Base-by-base conservation (phyloP, 2,329 filamentous ascomycete genomes). In the Cylindrodendrum hubeiense region DNA sequence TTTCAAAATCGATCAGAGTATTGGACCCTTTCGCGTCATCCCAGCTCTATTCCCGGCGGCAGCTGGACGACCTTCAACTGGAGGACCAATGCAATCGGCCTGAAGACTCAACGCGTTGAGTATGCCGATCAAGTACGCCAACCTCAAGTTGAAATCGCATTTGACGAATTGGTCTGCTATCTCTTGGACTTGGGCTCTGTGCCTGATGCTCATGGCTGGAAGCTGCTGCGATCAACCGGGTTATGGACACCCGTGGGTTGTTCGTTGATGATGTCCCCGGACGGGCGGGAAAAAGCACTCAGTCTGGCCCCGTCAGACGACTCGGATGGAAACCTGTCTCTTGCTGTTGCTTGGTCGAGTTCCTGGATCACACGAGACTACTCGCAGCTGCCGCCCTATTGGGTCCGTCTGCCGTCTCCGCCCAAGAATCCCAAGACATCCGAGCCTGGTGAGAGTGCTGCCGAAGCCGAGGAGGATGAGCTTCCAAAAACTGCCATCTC, bases 11-110 rank as follows among this genome's bases (percentile, higher is more conserved):
- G 85, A 13, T 77, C 81, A 0, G 82, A 87, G 54, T 91, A 91
- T 77, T 91, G 89, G 87, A 79, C 79, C 15, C 78, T 89, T 3
- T 84, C 84, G 41, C 76, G 80, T 2, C 80, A 85, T 57, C 84
- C 85, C 0, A 87, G 85, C 50, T 78, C 76, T 13, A 85, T 90
- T 46, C 86, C 86, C 1, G 89, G 89, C 3, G 89, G 89, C 0
- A 85, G 81, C 28, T 91, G 89, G 89, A 90, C 89, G 0, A 86
- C 85, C 0, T 90, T 91, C 74, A 86, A 91, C 76, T 91, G 89
- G 89, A 86, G 85, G 70, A 85, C 85, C n/a, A 84, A 90, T 67
- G 80, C 86, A 3, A 89, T 90, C 24, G 89, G 89, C 1, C 80
- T 86, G 59, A 89, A 87, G 72, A 86, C 86, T 15, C 89, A 90